A percentile compares a stretch with the other conserved stretches of the same genome.
Conservation (phyloP, 305 asterid genomes). For the Solanum hybrid region DNA sequence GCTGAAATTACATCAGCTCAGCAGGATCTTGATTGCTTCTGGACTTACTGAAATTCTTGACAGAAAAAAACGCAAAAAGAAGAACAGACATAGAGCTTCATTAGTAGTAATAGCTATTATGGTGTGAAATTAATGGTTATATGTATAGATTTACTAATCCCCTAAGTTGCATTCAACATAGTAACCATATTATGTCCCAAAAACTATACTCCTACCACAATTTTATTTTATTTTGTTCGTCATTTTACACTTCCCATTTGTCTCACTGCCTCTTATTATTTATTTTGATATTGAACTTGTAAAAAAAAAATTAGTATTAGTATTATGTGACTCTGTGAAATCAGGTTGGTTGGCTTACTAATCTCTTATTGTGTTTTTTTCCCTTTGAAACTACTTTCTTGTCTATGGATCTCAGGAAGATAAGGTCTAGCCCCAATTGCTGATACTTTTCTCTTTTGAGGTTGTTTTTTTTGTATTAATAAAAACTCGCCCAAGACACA, state of each 20-base stretch:
- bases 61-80: neutral
- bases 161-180: constrained; percentile 4
- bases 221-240: constrained; percentile 3
- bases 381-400: constrained; percentile 14
- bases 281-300: neutral
- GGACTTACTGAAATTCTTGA: constrained; percentile 26
- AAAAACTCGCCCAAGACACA: neutral
- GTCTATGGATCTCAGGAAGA: constrained; percentile 8
- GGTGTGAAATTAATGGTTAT: constrained; percentile 8
- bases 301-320: neutral
- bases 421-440: neutral
- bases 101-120: neutral
- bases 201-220: neutral
- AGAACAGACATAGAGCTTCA: neutral
- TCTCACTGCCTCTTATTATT: neutral
- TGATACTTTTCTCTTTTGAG: neutral
- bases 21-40: constrained; percentile 34
- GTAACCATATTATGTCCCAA: neutral
- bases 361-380: constrained; percentile 12
- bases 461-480: no score
- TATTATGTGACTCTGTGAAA: no score
- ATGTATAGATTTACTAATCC: constrained; percentile 5
- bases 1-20: constrained; percentile 38
- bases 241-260: neutral
- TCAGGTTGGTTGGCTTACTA: constrained; percentile 24